Evolutionary conservation across 2,329 filamentous ascomycete genomes (phyloP), one percentile per base, ranked within the genome.

Genomic region (Diplodia sapinea): DNA sequence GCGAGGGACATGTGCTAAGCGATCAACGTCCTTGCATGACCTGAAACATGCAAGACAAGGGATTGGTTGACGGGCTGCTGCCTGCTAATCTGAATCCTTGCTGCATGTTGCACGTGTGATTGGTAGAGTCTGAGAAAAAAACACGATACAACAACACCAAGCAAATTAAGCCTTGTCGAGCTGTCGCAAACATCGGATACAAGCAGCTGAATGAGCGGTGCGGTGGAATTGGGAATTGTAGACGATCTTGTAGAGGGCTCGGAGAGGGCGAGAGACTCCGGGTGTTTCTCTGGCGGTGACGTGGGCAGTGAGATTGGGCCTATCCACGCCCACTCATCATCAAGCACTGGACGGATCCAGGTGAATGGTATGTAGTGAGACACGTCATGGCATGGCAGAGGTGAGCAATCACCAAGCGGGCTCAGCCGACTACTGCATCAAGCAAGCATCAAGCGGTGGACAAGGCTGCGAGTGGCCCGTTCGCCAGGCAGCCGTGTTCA

Each of bases 401-500:
- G 43, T 47, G 43, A 47, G 17, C 43, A 47, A 11, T 47, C 43
- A 47, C 50, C 31, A 52, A 17, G 12, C 50, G 6, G 50, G 3
- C 17, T 47, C 17, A 47, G 4, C 4, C 31, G 31, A 31, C 4
- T 3, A 5, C 5, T 7, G 31, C 31, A 7, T 7, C 31, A 6
- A 20, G 8, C 31, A 33, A 8, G 31, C 31, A 33, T 7, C 31
- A 6, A 20, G 8, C 7, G 15, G 17, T 6, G 2, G 43, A 12
- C 50, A 31, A 29, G 50, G 50, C 50, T 52, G 26, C 17, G 8
- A 17, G 50, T 29, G 50, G 50, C 50, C 50, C 15, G 50, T 52
- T 52, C 50, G 50, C 50, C 43, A 2, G 23, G 23, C 40, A 52
- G 29, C 50, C 23, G 17, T 52, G 50, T 12, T 59, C 55, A 59